These are phyloP conservation scores for Salix suchowensis DNA, from an alignment of 345 rosid species.

Conservation along the genomic window DNA sequence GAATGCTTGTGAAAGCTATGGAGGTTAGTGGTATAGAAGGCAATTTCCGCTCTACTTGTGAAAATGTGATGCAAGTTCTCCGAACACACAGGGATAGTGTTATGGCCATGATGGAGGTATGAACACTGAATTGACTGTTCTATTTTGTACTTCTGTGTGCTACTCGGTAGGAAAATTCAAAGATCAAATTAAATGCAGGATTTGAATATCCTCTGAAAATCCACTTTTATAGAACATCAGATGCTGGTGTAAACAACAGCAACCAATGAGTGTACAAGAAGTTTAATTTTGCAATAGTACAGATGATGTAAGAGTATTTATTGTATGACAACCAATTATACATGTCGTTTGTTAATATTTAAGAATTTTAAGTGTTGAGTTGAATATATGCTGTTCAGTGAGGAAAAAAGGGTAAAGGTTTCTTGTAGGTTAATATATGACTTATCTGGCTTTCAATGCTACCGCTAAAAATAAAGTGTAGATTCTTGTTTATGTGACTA, in stretches of 20 bases:
- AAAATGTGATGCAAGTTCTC: constrained; percentile 95
- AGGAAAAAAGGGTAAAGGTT: not conserved
- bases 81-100: constrained; percentile 87
- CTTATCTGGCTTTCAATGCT: not conserved
- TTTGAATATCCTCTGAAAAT: not conserved
- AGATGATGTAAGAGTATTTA: not conserved
- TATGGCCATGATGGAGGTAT: constrained; percentile 99
- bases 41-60: constrained; percentile 87
- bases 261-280: not conserved
- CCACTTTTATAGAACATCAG: not conserved
- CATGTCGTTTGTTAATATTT: not conserved
- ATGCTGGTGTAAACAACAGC: not conserved
- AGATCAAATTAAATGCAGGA: not conserved
- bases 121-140: constrained; percentile 2
- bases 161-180: not conserved
- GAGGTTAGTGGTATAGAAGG: constrained; percentile 99
- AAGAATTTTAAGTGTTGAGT: not conserved
- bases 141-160: not conserved
- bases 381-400: not conserved
- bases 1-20: constrained; percentile 99
- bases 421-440: not conserved
- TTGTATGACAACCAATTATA: not conserved
- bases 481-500: not conserved
- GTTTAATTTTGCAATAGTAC: not conserved
- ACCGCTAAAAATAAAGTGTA: not conserved